These are phyloP conservation scores for Dendryphion nanum DNA, from an alignment of 2,329 filamentous ascomycete genomes.

Conservation along the genomic window DNA sequence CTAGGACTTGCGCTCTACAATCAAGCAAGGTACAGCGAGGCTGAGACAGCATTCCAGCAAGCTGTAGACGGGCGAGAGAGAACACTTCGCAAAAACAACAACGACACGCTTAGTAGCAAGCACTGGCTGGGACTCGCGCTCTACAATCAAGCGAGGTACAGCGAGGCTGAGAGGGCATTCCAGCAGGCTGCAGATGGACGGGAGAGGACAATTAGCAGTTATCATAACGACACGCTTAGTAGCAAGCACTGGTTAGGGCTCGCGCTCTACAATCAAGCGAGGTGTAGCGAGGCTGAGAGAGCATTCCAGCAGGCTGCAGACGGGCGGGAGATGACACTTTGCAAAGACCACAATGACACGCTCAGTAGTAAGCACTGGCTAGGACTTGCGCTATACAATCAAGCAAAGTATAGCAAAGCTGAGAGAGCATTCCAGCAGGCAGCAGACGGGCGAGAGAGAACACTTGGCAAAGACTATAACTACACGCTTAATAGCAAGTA, in stretches of 20 bases:
- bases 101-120: conserved; percentile 6
- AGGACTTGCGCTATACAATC: background rate
- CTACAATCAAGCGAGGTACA: conserved; percentile 4
- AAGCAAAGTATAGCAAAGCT: background rate
- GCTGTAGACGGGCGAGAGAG: background rate
- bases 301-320: background rate
- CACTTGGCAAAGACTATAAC: conserved; percentile 2
- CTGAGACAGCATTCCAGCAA: conserved; percentile 1
- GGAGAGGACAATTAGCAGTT: conserved; percentile 1
- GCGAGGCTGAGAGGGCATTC: conserved; percentile 4
- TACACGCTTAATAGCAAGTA: conserved; percentile 2
- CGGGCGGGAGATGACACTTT: background rate
- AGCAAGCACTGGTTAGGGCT: conserved; percentile 4
- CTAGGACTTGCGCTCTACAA: conserved; percentile 4
- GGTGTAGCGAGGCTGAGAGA: conserved; percentile 1
- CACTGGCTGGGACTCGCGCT: conserved; percentile 4
- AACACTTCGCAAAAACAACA: conserved; percentile 5
- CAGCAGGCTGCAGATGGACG: background rate
- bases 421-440: background rate
- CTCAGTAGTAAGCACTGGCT: background rate
- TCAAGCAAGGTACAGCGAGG: background rate
- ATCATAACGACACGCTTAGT: conserved; percentile 1
- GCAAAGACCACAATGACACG: background rate
- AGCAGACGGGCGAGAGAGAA: background rate
- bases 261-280: background rate